These are phyloP conservation scores for Raffaelea albimanens DNA, from an alignment of 2,329 filamentous ascomycete genomes.

Conservation along the genomic window DNA sequence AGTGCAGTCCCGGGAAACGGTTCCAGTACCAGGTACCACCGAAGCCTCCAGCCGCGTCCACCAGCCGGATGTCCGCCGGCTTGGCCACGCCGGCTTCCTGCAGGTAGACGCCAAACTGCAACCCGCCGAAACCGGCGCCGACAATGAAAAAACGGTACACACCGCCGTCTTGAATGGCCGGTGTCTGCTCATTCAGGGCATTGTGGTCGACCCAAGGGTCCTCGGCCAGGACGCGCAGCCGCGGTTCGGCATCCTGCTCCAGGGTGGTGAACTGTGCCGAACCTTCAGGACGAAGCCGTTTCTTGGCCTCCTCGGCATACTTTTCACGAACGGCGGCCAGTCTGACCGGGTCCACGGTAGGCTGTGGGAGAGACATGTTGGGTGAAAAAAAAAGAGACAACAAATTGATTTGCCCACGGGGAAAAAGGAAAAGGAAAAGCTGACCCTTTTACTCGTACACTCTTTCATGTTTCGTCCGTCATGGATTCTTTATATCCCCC, in stretches of 20 bases:
- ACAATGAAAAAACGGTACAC: constrained; percentile 22
- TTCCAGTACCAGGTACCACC: constrained; percentile 46
- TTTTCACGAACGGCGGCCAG: constrained; percentile 16
- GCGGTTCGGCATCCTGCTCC: constrained; percentile 12
- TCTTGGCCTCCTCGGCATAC: constrained; percentile 25
- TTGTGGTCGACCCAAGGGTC: constrained; percentile 28
- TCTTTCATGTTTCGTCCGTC: too few relatives aligned
- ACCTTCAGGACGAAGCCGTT: constrained; percentile 23
- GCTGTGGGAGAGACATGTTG: too few relatives aligned
- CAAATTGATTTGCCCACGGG: too few relatives aligned
- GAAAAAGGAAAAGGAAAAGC: too few relatives aligned
- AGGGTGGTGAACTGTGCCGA: constrained; percentile 23
- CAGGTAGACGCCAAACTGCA: constrained; percentile 24
- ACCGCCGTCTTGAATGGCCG: constrained; percentile 18
- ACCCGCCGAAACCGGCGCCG: constrained; percentile 25
- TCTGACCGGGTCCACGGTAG: neutral
- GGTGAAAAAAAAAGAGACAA: too few relatives aligned
- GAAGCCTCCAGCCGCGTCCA: constrained; percentile 33
- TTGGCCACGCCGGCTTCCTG: constrained; percentile 22
- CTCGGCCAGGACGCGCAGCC: constrained; percentile 16
- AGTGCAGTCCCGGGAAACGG: constrained; percentile 38
- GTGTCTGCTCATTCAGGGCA: constrained; percentile 16
- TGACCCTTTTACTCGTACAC: too few relatives aligned
- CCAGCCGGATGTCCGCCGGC: constrained; percentile 27
- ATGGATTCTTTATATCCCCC: too few relatives aligned